Conservation (phyloP, 164 flowering plant genomes). For the Magnolia kwangsiensis region DNA sequence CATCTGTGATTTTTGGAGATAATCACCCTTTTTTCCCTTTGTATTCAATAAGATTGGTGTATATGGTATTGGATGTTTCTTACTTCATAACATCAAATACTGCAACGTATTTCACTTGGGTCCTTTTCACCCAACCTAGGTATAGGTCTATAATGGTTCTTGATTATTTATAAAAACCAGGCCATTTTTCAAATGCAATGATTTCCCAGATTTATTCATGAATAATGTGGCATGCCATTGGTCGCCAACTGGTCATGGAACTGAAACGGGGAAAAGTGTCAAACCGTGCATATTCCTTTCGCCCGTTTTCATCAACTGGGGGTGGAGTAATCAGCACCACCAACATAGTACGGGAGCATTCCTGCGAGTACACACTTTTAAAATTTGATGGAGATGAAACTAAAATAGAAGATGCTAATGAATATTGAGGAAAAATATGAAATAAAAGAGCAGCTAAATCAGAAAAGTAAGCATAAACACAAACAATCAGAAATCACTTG, state of each 20-base stretch:
- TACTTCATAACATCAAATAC: too few species aligned
- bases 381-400: neutral
- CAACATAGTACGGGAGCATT: slow-evolving; percentile 21
- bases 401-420: neutral
- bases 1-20: too few species aligned
- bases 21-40: too few species aligned
- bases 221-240: neutral
- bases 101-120: too few species aligned
- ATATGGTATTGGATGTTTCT: too few species aligned
- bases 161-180: too few species aligned
- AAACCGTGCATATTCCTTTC: slow-evolving; percentile 59
- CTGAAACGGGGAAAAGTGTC: slow-evolving; percentile 1
- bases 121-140: too few species aligned
- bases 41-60: too few species aligned
- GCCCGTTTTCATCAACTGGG: slow-evolving; percentile 72
- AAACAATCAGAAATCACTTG: neutral
- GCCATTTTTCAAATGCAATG: too few species aligned
- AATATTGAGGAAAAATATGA: neutral
- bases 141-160: too few species aligned
- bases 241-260: neutral
- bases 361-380: neutral
- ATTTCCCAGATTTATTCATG: neutral
- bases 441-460: neutral
- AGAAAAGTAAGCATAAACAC: too few species aligned
- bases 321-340: slow-evolving; percentile 80